Conservation (phyloP, 805 yeast genomes). For the Blastobotrys mokoenaii region DNA sequence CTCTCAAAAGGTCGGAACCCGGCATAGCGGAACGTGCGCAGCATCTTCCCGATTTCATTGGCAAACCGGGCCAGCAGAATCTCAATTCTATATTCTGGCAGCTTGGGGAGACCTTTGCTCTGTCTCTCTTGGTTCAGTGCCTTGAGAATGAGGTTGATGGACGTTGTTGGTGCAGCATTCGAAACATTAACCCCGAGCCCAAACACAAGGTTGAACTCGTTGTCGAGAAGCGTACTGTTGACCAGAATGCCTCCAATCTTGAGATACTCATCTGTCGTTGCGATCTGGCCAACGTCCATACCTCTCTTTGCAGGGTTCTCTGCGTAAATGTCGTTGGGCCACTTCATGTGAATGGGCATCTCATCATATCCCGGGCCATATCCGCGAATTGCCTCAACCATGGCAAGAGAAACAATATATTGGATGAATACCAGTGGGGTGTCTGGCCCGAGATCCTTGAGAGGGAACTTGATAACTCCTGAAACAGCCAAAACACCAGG, state of each 20-base stretch:
- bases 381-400: conserved; percentile 63
- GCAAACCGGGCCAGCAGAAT: conserved; percentile 59
- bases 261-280: conserved; percentile 33
- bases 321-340: conserved; percentile 95
- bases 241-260: conserved; percentile 82
- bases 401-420: conserved; percentile 74
- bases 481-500: conserved; percentile 84
- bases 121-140: conserved; percentile 48
- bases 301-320: conserved; percentile 29
- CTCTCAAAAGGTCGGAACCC: conserved; percentile 65
- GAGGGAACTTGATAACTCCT: conserved; percentile 52
- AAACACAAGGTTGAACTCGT: conserved; percentile 56
- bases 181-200: conserved; percentile 85
- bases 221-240: conserved; percentile 60
- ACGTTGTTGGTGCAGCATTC: conserved; percentile 87
- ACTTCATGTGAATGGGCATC: conserved; percentile 74
- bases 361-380: conserved; percentile 62
- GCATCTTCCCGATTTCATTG: conserved; percentile 55
- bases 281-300: conserved; percentile 15
- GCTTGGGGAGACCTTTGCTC: conserved; percentile 32
- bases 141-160: conserved; percentile 63
- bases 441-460: conserved; percentile 23
- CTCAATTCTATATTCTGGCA: conserved; percentile 41
- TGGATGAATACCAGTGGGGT: conserved; percentile 71
- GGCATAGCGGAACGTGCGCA: conserved; percentile 39